These are phyloP conservation scores for Pyropia yezoensis DNA, from an alignment of 23 red algal species.

Conservation along the genomic window DNA sequence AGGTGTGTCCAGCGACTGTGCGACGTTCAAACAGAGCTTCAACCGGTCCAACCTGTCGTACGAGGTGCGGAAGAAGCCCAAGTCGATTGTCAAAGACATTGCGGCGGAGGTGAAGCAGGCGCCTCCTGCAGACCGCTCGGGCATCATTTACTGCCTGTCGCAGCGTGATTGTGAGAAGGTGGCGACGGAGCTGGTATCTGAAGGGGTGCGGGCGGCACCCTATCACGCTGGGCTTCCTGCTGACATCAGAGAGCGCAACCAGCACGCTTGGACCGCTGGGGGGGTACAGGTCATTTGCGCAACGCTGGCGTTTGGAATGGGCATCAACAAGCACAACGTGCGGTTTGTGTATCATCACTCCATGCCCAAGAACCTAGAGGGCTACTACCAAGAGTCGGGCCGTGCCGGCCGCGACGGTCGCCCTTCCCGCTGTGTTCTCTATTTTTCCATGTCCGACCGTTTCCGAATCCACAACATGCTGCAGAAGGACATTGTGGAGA, in stretches of 20 bases:
- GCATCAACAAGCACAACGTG: slow-evolving; percentile 96
- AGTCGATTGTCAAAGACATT: slow-evolving; percentile 46
- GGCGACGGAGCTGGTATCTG: slow-evolving; percentile 29
- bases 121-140: slow-evolving; percentile 15
- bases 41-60: slow-evolving; percentile 83
- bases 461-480: slow-evolving; percentile 82
- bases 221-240: slow-evolving; percentile 58
- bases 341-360: slow-evolving; percentile 93
- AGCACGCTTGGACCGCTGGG: slow-evolving; percentile 53
- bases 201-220: slow-evolving; percentile 34
- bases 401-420: slow-evolving; percentile 82
- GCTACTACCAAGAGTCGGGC: slow-evolving; percentile 98
- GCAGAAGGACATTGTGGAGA: slow-evolving; percentile 30
- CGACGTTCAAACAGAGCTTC: slow-evolving; percentile 94
- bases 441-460: slow-evolving; percentile 74
- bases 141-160: slow-evolving; percentile 97
- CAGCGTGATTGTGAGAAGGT: slow-evolving; percentile 88
- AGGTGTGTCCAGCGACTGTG: slow-evolving; percentile 64
- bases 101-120: slow-evolving; percentile 57
- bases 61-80: slow-evolving; percentile 75
- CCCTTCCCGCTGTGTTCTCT: slow-evolving; percentile 57
- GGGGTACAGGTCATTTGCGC: slow-evolving; percentile 73
- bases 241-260: slow-evolving; percentile 30
- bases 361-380: slow-evolving; percentile 94
- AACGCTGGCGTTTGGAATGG: slow-evolving; percentile 99